Evolutionary conservation across 2,329 filamentous ascomycete species (phyloP).

Genomic region (Bipolaris gigantea): DNA sequence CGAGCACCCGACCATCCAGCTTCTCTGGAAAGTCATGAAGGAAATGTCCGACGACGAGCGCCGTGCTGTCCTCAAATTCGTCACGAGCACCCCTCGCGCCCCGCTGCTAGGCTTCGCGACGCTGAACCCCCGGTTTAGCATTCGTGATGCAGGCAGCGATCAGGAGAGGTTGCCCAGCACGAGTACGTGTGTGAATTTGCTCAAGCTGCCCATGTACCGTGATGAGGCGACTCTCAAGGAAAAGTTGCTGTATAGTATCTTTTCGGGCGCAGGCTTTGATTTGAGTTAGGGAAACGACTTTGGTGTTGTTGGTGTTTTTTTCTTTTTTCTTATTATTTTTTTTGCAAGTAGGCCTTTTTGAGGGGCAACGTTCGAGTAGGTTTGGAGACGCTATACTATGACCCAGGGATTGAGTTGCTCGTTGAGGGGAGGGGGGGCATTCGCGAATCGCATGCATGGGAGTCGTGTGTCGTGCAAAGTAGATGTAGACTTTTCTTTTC

Average conservation of each 20-base stretch:
- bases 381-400: too few relatives aligned
- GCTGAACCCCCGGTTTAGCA: slow-evolving; percentile 83
- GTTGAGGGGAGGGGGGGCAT: too few relatives aligned
- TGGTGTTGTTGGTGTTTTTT: too few relatives aligned
- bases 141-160: slow-evolving; percentile 78
- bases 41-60: slow-evolving; percentile 74
- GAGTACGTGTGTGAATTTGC: slow-evolving; percentile 91
- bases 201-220: slow-evolving; percentile 86
- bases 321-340: too few relatives aligned
- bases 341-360: too few relatives aligned
- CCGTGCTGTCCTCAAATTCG: slow-evolving; percentile 88
- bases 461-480: too few relatives aligned
- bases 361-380: too few relatives aligned
- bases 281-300: slow-evolving; percentile 30
- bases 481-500: too few relatives aligned
- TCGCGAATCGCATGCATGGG: too few relatives aligned
- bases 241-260: slow-evolving; percentile 88
- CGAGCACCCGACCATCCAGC: slow-evolving; percentile 80
- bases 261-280: slow-evolving; percentile 91
- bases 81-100: slow-evolving; percentile 88
- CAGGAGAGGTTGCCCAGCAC: slow-evolving; percentile 83
- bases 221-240: slow-evolving; percentile 66
- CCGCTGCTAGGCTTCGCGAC: slow-evolving; percentile 87
- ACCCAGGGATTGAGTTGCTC: too few relatives aligned
- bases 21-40: slow-evolving; percentile 92